Evolutionary conservation across 371 early-diverging fungal species (phyloP), one percentile per base, ranked within the genome.

Genomic region (Conidiobolus incongruus): DNA sequence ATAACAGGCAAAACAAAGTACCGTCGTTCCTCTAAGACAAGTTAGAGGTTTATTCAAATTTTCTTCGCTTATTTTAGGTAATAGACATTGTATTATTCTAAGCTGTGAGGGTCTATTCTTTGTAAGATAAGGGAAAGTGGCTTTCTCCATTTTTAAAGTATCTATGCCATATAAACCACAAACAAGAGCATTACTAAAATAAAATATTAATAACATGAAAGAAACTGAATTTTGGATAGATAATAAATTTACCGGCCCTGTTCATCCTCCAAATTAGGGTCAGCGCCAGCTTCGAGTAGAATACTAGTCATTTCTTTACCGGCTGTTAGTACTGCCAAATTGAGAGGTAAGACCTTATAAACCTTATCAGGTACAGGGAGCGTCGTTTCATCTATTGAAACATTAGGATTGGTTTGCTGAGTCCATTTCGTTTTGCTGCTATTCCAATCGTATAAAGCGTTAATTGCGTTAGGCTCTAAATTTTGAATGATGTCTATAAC

Each of bases 1-100:
- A 43, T 79, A 79, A 38, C 76, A 72, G 10, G 75, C 75, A 22
- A 79, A 52, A 52, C 76, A 77, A n/a, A 79, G 62, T 12, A 76
- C 75, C 8, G 75, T 79, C 37, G 77, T 75, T 2, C 80, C 80
- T 39, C 65, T 62, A 48, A 65, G 65, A 48, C 70, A 75, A 36
- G 66, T 62, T 47, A 77, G 74, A 20, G 80, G 74, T 2, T 65
- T 56, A 47, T 77, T 68, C 26, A 75, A 47, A 0, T 62, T 70
- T 13, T 65, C 60, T 44, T 60, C 61, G 33, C 56, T 61, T 5
- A 69, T 50, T 32, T 65, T 68, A 1, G 68, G 71, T 15, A 77
- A 49, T 17, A 69, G 61, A 41, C 66, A 61, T 21, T 67, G 65
- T 49, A 70, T 62, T 39, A 73, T 66, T 19, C 62, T 59, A 7